Base-by-base conservation (phyloP, 805 yeast genomes). In the Gaillardinia entomophila region DNA sequence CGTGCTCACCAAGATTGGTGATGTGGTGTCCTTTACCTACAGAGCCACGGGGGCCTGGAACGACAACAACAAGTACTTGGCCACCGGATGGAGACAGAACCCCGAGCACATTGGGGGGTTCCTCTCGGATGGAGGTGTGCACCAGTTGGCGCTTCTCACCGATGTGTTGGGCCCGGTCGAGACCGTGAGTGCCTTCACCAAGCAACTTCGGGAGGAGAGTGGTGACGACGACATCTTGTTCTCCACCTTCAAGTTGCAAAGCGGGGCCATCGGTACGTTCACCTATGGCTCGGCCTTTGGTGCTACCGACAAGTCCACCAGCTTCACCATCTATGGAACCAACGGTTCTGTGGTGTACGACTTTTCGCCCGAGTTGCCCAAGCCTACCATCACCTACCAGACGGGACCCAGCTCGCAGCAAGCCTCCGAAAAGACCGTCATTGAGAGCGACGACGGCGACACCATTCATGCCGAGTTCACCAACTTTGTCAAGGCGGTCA, bases 111-210 rank as follows among this genome's bases (percentile, higher is more conserved):
- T 88, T 44, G 97, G 97, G 34, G 97, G 97, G 0, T 89, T 69
- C 60, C 66, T 90, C 48, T 80, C 90, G 37, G 97, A 90, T 51
- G 97, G 96, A 50, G 97, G 97, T 54, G 97, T 90, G 16, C 97
- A 90, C 60, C 97, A 89, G 58, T 65, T 89, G 55, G 96, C 96
- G 3, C 63, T 87, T 24, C 71, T 89, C 42, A 87, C 95, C 6
- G 86, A 77, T 38, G 77, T 87, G 13, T 66, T 90, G 34, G 97
- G 97, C 33, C 66, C 69, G 16, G 80, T 87, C 12, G 76, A 72
- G 30, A 57, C 79, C 5, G 77, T 89, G 24, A 73, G 85, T 34
- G 96, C 88, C 7, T 72, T 73, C 43, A 81, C 96, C 11, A 76
- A 67, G 39, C 96, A 88, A 61, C 71, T 85, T 30, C 75, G 88